Evolutionary conservation across 2,329 filamentous ascomycete species (phyloP), one percentile per base, ranked within the genome.

Genomic region (Paradendryphiella salina): DNA sequence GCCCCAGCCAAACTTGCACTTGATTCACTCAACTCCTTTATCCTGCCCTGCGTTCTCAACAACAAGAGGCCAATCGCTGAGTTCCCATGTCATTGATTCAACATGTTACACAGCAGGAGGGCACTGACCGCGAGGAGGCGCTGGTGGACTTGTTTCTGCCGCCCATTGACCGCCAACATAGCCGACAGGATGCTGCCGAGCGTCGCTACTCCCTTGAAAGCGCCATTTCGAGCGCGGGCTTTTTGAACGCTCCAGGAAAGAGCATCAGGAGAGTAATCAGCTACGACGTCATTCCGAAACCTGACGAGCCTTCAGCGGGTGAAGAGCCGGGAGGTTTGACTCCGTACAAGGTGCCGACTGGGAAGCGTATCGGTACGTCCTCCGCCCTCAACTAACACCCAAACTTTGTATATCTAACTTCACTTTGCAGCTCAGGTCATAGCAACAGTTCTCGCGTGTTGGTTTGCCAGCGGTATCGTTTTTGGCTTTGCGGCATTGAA

Each of bases 101-200:
- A 64, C 79, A 80, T 65, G 78, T 81, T 48, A 77, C 77, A 39
- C 71, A 73, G 43, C 72, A 78, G 61, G 78, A 80, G 63, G 79
- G 79, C 56, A 70, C 70, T 38, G 79, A 81, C 60, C 72, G 76
- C 50, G 75, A 79, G 36, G 71, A 73, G 57, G 70, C 69, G 3
- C 59, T 72, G 29, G 65, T 69, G 45, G 67, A 72, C 48, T 57
- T 73, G 34, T 70, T 72, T 39, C 56, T 73, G 15, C 62, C 67
- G 44, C 67, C 68, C 37, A 60, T 72, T 54, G 67, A 72, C 42
- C 70, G 69, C 31, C 58, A 64, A 18, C 38, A 50, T 32, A 67
- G 63, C 44, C 60, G 64, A 52, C 64, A 70, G 41, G 62, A 63
- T 31, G 56, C 60, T 8, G 59, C 66, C 38, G 66, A 66, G 46